Evolutionary conservation across 2,329 filamentous ascomycete species (phyloP), one percentile per base, ranked within the genome.

Genomic region (Dryadomyces quercivorus): DNA sequence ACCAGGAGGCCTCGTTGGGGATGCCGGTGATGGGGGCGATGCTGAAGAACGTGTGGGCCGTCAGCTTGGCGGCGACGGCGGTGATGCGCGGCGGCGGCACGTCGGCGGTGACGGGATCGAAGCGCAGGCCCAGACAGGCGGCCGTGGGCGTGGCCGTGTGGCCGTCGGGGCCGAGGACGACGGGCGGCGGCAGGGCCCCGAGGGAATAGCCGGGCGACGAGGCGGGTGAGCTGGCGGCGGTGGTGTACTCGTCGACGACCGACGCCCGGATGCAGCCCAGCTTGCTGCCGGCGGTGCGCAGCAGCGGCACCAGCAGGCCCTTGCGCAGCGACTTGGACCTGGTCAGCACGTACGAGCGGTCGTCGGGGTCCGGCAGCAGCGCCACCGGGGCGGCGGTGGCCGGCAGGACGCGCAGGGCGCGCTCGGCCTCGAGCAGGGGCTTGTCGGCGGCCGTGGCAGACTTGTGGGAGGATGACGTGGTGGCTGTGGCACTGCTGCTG

Each of bases 261-360:
- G 3, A 45, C 16, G 50, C 71, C 1, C 71, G 76, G 18, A 81
- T 61, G 55, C 67, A 69, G 40, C 78, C 78, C 5, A 74, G 64
- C 67, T 75, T 80, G 52, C 69, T 56, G 48, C 57, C n/a, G 34
- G 45, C 18, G 16, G 21, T 20, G 46, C 54, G 54, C 43, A 56
- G 43, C 12, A 56, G 46, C 34, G 55, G 65, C 1, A 75, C 72
- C 45, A 81, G 67, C 51, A 82, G 67, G 58, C 71, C 75, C 64
- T 74, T 77, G 57, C 77, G 73, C 36, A 81, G 62, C 1, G 71
- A 70, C 67, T 80, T 81, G 55, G 70, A 69, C 67, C 74, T 76
- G 56, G 65, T 64, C 63, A 78, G 71, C 53, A 63, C 65, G 66
- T 81, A 81, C 49, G 73, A 64, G 59, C 70, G 67, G 61, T 81